These are phyloP conservation scores for Tilletia indica DNA, from an alignment of 1,284 basidiomycete species.

Conservation along the genomic window DNA sequence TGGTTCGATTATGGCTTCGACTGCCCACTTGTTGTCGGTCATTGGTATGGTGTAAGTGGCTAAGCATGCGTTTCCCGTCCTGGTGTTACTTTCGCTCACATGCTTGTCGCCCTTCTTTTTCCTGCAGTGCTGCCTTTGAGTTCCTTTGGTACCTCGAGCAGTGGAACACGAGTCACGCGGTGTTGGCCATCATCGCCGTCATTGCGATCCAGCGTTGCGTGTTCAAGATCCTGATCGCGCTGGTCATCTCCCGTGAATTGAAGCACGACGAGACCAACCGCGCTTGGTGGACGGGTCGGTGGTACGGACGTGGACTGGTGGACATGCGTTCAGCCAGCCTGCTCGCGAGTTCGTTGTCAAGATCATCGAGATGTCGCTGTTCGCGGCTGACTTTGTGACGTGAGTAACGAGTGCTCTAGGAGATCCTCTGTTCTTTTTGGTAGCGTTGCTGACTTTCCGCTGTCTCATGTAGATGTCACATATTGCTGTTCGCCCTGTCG, in stretches of 20 bases:
- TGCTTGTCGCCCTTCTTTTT: background rate
- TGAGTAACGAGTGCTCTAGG: background rate
- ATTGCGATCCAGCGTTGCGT: conserved; percentile 56
- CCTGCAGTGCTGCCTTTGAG: conserved; percentile 31
- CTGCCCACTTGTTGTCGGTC: conserved; percentile 52
- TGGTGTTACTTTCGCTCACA: too few species aligned
- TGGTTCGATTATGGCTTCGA: conserved; percentile 54
- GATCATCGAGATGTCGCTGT: conserved; percentile 55
- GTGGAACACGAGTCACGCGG: conserved; percentile 88
- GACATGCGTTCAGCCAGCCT: conserved; percentile 54
- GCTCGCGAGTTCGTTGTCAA: conserved; percentile 55
- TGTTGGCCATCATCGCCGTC: conserved; percentile 57
- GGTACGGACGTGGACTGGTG: conserved; percentile 55
- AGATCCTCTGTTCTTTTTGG: too few species aligned
- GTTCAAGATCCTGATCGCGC: conserved; percentile 54
- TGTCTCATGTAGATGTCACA: conserved; percentile 27
- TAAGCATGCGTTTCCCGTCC: too few species aligned
- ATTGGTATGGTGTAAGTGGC: conserved; percentile 39
- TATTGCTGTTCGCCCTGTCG: conserved; percentile 59
- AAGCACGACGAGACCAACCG: conserved; percentile 57
- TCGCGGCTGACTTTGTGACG: conserved; percentile 52
- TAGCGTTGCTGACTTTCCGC: background rate
- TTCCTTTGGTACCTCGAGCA: conserved; percentile 85
- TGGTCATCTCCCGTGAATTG: conserved; percentile 54
- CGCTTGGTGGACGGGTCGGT: conserved; percentile 56